phyloP scores from a whole-genome alignment of 371 early-diverging fungal genomes.

The Circinella umbellata region DNA sequence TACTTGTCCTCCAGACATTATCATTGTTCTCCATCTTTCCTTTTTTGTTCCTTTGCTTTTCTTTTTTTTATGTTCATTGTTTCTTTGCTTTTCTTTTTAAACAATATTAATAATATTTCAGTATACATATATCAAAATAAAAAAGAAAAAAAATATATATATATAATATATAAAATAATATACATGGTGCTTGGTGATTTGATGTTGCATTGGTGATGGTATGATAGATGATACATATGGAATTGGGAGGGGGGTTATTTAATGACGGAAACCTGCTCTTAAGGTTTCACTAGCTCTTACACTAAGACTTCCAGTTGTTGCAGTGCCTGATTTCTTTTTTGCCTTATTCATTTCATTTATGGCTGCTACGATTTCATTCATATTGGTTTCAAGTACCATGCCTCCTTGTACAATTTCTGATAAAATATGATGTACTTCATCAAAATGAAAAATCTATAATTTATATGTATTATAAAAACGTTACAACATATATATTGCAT shows the following conservation, averaged over 20 bases:
- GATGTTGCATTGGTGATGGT: no score
- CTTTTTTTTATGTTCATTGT: no score
- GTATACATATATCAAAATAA: conserved; percentile 1
- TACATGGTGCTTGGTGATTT: no score
- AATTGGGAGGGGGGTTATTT: background rate
- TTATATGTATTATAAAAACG: no score
- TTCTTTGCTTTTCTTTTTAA: no score
- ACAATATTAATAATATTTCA: no score
- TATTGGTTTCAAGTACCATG: conserved; percentile 73
- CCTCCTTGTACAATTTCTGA: conserved; percentile 83
- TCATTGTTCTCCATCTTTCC: no score
- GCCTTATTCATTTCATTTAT: conserved; percentile 59
- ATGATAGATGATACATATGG: no score
- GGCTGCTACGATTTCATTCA: conserved; percentile 65
- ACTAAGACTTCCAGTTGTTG: conserved; percentile 41
- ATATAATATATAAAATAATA: no score
- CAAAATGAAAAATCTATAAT: conserved; percentile 80
- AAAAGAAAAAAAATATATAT: background rate
- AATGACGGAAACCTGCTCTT: conserved; percentile 49
- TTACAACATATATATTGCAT: no score
- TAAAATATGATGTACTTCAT: conserved; percentile 77
- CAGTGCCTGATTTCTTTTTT: conserved; percentile 50
- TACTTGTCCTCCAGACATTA: background rate
- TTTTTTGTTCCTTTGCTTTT: no score
- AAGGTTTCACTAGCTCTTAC: conserved; percentile 49